Base-by-base conservation (phyloP, 2,329 filamentous ascomycete species). In the Xylariaceae sp. region DNA sequence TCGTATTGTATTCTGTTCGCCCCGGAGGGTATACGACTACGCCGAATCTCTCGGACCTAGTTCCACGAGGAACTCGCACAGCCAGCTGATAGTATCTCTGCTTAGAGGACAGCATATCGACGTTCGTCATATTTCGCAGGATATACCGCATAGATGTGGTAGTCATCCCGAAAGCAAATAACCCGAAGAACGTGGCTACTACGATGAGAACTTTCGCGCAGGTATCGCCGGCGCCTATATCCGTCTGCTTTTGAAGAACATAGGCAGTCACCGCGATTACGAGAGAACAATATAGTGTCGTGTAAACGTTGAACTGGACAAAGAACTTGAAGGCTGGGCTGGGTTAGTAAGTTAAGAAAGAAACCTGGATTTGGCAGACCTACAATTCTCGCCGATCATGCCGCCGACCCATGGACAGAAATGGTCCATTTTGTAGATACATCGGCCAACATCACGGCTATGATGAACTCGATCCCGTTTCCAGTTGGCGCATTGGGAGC, bases 371-470 rank as follows among this genome's bases (percentile, higher is more conserved):
- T 47, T 18, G 11, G 49, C 4, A 49, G 49, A 73, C 82, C 71
- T 68, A 85, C 82, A 85, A 1, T 85, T 92, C 72, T 97, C 92
- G 0, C 86, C 88, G 8, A 99, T 87, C 65, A 96, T 89, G 18
- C 93, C 94, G 3, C 93, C 93, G n/a, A 96, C 92, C 89, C 88
- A 97, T 0, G 93, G 94, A 70, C 94, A 99, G 69, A 92, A 94
- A 71, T 97, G 93, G 64, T 97, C 93, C 88, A 97, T 94, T 69
- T 94, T 94, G 47, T 82, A 78, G 18, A 96, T 88, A 70, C 93
- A 97, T 49, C 91, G 82, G 53, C 85, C 85, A 10, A 94, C 78
- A 70, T 96, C 90, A 55, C 87, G 87, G 69, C 89, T 95, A 74
- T 97, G 93, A 71, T 96, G 92, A 2, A 88, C 83, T 2, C 93